These are phyloP conservation scores for Trichoderma oligosporum DNA, from an alignment of 2,329 filamentous ascomycete species.

Conservation along the genomic window DNA sequence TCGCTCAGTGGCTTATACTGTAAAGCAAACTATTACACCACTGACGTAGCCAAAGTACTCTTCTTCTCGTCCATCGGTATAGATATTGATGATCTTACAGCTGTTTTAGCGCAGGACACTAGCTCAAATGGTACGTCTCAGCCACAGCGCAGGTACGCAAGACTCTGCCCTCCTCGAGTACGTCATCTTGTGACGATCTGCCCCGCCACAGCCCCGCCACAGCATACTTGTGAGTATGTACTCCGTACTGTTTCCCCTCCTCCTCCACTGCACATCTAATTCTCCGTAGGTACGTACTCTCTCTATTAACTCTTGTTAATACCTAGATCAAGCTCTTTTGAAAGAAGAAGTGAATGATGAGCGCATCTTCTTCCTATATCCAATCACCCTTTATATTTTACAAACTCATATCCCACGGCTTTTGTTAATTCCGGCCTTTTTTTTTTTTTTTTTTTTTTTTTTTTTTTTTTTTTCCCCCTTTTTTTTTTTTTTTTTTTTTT, in stretches of 20 bases:
- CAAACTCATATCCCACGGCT: no score
- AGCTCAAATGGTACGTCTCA: conserved; percentile 3
- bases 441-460: background rate
- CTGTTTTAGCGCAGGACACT: background rate
- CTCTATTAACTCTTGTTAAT: background rate
- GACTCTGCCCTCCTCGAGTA: background rate
- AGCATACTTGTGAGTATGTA: background rate
- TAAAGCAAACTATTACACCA: background rate
- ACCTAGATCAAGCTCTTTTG: no score
- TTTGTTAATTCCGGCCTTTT: background rate
- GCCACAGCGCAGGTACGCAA: conserved; percentile 4
- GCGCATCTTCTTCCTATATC: background rate
- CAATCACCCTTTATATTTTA: background rate
- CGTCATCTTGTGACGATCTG: conserved; percentile 15
- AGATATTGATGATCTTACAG: no score
- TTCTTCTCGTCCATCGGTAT: background rate
- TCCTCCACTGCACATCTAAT: background rate
- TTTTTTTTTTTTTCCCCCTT: background rate
- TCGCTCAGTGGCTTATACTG: no score
- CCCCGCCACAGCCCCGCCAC: conserved; percentile 18
- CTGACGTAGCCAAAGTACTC: background rate
- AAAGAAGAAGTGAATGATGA: no score
- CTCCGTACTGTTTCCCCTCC: background rate
- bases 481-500: no score
- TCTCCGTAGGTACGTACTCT: no score